A percentile compares a stretch with the other conserved stretches of the same genome.
phyloP scores from a whole-genome alignment of 2,329 filamentous ascomycete genomes.

The Trichoderma gracile region DNA sequence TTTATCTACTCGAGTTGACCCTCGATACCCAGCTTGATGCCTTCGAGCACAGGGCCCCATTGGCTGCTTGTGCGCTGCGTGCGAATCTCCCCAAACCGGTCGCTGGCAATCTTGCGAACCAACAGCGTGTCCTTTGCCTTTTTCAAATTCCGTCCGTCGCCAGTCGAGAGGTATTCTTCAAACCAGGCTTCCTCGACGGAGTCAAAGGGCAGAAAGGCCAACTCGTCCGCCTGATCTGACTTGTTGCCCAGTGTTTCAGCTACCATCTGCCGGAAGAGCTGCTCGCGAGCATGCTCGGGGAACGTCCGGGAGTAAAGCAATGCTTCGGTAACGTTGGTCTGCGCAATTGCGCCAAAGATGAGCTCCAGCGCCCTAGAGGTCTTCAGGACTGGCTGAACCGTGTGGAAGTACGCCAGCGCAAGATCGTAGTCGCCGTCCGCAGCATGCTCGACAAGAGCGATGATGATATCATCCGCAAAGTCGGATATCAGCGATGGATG shows the following conservation, averaged over 20 bases:
- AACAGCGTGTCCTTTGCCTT: conserved; percentile 72
- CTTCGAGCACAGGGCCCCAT: conserved; percentile 54
- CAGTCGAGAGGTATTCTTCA: conserved; percentile 64
- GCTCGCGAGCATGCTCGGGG: conserved; percentile 60
- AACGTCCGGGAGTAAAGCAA: conserved; percentile 71
- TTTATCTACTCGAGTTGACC: conserved; percentile 36
- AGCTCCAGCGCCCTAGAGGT: conserved; percentile 61
- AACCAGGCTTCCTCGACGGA: conserved; percentile 73
- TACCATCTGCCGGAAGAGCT: conserved; percentile 68
- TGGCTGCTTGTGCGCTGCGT: conserved; percentile 47
- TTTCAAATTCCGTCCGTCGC: conserved; percentile 64
- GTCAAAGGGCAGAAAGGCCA: conserved; percentile 73
- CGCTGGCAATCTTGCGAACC: conserved; percentile 70
- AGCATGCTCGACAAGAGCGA: conserved; percentile 63
- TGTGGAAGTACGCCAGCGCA: conserved; percentile 76
- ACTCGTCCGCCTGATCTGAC: conserved; percentile 60
- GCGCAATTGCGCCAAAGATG: conserved; percentile 69
- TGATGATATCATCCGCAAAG: conserved; percentile 80
- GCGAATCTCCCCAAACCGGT: conserved; percentile 54
- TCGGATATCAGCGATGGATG: conserved; percentile 78
- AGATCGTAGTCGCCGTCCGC: conserved; percentile 62
- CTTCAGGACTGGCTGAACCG: conserved; percentile 71
- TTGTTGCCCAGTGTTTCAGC: conserved; percentile 53
- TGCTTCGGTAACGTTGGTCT: conserved; percentile 68
- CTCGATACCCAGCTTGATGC: conserved; percentile 49